Percentiles rank a stretch among this genome's conserved stretches.
phyloP scores from a whole-genome alignment of 2,329 filamentous ascomycete genomes.

The Fusarium phyllophilum region DNA sequence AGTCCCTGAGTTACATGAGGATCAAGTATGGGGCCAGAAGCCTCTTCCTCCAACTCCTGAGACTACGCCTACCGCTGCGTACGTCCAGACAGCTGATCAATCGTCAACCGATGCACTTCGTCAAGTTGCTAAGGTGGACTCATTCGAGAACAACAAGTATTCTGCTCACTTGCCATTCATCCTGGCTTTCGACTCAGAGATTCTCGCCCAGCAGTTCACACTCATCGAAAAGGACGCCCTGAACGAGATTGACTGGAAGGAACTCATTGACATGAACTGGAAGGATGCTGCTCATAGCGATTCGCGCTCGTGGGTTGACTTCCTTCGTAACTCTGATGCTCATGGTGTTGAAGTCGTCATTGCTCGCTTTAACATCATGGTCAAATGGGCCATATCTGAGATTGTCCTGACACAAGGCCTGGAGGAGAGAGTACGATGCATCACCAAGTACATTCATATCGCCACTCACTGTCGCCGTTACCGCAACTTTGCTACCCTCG shows the following conservation, averaged over 20 bases:
- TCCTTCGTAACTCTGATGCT: constrained; percentile 76
- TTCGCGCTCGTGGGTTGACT: constrained; percentile 83
- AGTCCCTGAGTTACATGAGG: constrained; percentile 40
- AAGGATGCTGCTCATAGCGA: constrained; percentile 73
- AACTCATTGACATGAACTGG: constrained; percentile 85
- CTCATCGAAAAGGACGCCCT: constrained; percentile 87
- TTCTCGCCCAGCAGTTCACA: constrained; percentile 84
- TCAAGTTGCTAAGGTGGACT: constrained; percentile 48
- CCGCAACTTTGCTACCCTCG: constrained; percentile 86
- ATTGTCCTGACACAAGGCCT: constrained; percentile 77
- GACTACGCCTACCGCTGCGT: constrained; percentile 56
- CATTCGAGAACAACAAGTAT: constrained; percentile 50
- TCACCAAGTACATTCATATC: constrained; percentile 86
- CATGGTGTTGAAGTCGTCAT: constrained; percentile 85
- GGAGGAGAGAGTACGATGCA: constrained; percentile 78
- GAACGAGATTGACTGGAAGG: constrained; percentile 89
- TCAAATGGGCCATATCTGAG: constrained; percentile 87
- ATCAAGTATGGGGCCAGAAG: constrained; percentile 40
- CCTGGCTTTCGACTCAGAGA: constrained; percentile 80
- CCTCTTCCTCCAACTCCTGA: constrained; percentile 57
- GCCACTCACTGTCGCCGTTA: constrained; percentile 78
- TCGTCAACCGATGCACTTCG: constrained; percentile 51
- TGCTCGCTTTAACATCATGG: constrained; percentile 87
- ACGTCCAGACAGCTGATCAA: constrained; percentile 45
- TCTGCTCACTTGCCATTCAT: constrained; percentile 80